Evolutionary conservation across 805 yeast species (phyloP).

Genomic region (Schizosaccharomyces japonicus): DNA sequence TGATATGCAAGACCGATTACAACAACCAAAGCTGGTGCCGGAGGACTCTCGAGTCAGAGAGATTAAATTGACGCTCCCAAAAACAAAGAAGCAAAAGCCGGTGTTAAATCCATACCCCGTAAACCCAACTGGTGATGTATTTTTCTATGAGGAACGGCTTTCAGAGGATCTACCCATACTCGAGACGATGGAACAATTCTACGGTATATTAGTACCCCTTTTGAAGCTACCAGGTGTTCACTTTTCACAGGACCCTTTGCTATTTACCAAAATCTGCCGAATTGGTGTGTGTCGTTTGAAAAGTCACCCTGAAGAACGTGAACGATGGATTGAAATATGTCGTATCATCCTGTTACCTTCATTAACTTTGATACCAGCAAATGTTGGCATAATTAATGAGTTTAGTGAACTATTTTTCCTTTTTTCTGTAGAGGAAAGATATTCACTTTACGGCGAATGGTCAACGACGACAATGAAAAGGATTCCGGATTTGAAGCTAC

Average conservation of each 20-base stretch:
- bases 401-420: conserved; percentile 30
- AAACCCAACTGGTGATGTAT: not conserved
- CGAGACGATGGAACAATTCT: not conserved
- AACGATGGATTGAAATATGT: conserved; percentile 34
- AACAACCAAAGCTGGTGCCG: not conserved
- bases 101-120: conserved; percentile 3
- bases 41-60: not conserved
- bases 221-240: not conserved
- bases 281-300: conserved; percentile 20
- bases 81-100: not conserved
- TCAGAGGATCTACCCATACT: not conserved
- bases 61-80: not conserved
- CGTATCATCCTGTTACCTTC: conserved; percentile 47
- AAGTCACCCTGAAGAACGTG: not conserved
- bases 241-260: not conserved
- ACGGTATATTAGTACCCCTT: not conserved
- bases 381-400: conserved; percentile 36
- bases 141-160: not conserved
- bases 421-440: conserved; percentile 41
- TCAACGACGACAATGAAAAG: conserved; percentile 33
- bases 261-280: conserved; percentile 33
- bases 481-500: conserved; percentile 30
- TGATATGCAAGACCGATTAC: not conserved
- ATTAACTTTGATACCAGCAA: conserved; percentile 27
- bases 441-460: conserved; percentile 60